A percentile compares a stretch with the other conserved stretches of the same genome.
Conservation (phyloP, 2,329 filamentous ascomycete species). For the Colletotrichum melonis region DNA sequence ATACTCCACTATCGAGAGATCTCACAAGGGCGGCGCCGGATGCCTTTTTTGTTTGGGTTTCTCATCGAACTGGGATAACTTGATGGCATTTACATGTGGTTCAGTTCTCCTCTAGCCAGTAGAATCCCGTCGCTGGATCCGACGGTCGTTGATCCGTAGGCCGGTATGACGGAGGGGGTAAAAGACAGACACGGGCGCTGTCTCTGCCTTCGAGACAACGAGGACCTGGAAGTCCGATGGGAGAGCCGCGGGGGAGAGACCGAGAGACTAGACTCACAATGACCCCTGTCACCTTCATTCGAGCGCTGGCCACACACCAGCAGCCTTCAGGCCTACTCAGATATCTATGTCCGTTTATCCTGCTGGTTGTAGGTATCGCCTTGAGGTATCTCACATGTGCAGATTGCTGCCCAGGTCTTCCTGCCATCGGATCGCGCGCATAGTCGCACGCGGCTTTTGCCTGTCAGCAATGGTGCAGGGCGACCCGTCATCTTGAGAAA, state of each 20-base stretch:
- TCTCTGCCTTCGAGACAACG: constrained; percentile 1
- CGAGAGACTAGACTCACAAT: constrained; percentile 5
- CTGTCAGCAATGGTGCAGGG: background rate
- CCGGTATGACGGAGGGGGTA: background rate
- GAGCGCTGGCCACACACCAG: constrained; percentile 9
- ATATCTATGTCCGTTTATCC: background rate
- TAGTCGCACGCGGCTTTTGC: background rate
- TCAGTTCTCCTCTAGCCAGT: background rate
- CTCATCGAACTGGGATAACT: background rate
- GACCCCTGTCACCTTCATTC: background rate
- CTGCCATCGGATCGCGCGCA: background rate
- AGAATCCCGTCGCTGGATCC: background rate
- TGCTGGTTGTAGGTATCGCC: no score
- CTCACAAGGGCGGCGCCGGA: background rate
- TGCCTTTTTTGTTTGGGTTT: constrained; percentile 3
- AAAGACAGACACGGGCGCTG: constrained; percentile 1
- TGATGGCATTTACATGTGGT: constrained; percentile 20
- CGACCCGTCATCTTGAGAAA: background rate
- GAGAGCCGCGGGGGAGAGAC: background rate
- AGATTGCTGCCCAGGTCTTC: background rate
- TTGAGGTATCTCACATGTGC: background rate
- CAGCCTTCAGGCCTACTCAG: background rate
- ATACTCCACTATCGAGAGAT: background rate
- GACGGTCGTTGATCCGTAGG: background rate
- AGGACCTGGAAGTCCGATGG: constrained; percentile 1